Evolutionary conservation across 768 basidiomycete species (phyloP).

Genomic region (Calocybe gangraenosa): DNA sequence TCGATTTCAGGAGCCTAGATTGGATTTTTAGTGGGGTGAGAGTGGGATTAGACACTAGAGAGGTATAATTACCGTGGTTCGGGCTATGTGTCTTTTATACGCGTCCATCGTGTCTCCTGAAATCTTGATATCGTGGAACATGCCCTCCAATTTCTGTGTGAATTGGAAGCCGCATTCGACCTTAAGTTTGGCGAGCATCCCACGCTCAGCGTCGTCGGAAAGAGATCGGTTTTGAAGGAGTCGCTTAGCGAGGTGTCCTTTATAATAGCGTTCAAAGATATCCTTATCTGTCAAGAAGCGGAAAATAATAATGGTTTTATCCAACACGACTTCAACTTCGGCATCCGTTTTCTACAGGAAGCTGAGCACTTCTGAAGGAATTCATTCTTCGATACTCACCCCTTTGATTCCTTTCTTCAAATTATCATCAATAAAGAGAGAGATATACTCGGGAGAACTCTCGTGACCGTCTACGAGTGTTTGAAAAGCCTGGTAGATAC

Average conservation of each 20-base stretch:
- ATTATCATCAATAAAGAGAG: constrained; percentile 95
- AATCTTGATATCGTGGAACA: constrained; percentile 96
- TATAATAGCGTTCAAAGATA: constrained; percentile 97
- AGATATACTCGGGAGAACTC: constrained; percentile 91
- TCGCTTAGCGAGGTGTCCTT: constrained; percentile 90
- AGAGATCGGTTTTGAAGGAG: constrained; percentile 82
- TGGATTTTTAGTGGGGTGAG: constrained; percentile 5
- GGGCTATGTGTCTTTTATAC: constrained; percentile 61
- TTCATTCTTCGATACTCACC: constrained; percentile 42
- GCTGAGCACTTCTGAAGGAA: constrained; percentile 3
- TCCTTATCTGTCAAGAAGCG: constrained; percentile 94
- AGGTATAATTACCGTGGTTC: constrained; percentile 50
- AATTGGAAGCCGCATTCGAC: constrained; percentile 96
- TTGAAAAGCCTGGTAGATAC: constrained; percentile 71
- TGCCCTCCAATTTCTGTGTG: constrained; percentile 96
- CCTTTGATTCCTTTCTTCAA: constrained; percentile 93
- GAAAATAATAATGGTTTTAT: constrained; percentile 96
- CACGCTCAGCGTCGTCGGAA: constrained; percentile 96
- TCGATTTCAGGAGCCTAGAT: constrained; percentile 70
- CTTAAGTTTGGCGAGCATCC: constrained; percentile 96
- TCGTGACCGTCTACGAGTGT: constrained; percentile 86
- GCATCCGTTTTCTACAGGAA: constrained; percentile 80
- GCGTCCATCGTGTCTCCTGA: constrained; percentile 77
- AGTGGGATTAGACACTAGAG: constrained; percentile 1
- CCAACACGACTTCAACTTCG: constrained; percentile 85